Base-by-base conservation (phyloP, 1,139 yeast genomes). In the Scheffersomyces illinoinensis region DNA sequence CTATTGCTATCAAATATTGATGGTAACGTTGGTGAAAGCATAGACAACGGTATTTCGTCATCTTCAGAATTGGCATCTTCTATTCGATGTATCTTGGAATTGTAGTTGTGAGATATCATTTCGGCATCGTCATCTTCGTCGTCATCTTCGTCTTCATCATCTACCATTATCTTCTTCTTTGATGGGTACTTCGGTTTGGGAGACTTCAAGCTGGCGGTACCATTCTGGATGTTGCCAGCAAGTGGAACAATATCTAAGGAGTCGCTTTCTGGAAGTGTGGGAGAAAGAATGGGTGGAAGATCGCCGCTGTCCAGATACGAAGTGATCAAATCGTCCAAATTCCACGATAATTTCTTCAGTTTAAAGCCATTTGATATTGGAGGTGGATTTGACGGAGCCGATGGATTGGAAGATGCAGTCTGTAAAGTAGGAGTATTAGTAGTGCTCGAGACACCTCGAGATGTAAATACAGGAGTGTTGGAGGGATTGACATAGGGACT, bases 211-310 rank as follows among this genome's bases (percentile, higher is more conserved):
- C 50, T 51, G 24, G 7, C 47, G 14, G n/a, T 17, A 48, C 26
- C 50, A 47, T 56, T 54, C 58, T 43, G 19, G 26, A 26, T n/a
- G 18, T 14, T 54, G 54, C 24, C 26, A 2, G 24, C 26, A 3
- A 48, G 17, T 8, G 21, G 51, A 3, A n/a, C n/a, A 8, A 48
- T 48, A 14, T 48, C 51, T 18, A 48, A 48, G 26, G 54, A 19
- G 23, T 18, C 19, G 18, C 54, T 47, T 18, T 69, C 68, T 0
- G 84, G 84, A 18, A 81, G 63, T 0, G 81, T 76, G 2, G 85
- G 85, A 4, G 83, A 78, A 47, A 81, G 66, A 8, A 75, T 72
- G 0, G 79, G 78, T 0, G 85, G 85, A 52, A 81, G 71, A 1
- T 59, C 53, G 1, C 79, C 79, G n/a, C 67, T 62, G 6, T 76